Conservation (phyloP, 495 filamentous ascomycete genomes). For the Aspergillus ostianus region DNA sequence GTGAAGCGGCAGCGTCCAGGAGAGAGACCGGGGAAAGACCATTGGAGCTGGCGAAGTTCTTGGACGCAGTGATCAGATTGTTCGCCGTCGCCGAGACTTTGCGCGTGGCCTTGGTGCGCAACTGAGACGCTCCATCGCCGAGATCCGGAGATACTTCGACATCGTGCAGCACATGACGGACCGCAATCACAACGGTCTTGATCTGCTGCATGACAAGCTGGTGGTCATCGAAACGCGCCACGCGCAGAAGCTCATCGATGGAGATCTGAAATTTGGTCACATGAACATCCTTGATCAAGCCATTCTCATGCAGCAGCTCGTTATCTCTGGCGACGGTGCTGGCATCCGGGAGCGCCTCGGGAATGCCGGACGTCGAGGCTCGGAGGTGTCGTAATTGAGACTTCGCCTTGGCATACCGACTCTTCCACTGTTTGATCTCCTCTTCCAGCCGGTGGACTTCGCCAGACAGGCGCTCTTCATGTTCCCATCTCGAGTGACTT, state of each 20-base stretch:
- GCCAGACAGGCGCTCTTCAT: constrained; percentile 70
- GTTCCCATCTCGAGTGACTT: constrained; percentile 73
- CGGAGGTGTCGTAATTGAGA: constrained; percentile 80
- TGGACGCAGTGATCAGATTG: constrained; percentile 89
- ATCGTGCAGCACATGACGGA: constrained; percentile 78
- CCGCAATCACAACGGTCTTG: constrained; percentile 75
- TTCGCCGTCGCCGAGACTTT: constrained; percentile 88
- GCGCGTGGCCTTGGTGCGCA: constrained; percentile 65
- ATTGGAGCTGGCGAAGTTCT: constrained; percentile 76
- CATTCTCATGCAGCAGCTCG: constrained; percentile 67
- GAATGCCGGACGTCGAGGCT: constrained; percentile 71
- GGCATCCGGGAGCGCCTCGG: constrained; percentile 61
- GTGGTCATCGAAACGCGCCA: constrained; percentile 69
- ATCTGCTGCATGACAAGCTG: constrained; percentile 72
- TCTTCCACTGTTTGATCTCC: constrained; percentile 84
- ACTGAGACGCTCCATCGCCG: constrained; percentile 38
- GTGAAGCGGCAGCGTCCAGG: constrained; percentile 91
- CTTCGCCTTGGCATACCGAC: constrained; percentile 82
- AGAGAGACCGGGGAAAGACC: constrained; percentile 94
- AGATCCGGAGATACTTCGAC: constrained; percentile 56
- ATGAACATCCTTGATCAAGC: constrained; percentile 84
- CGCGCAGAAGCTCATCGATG: constrained; percentile 86
- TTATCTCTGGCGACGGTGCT: constrained; percentile 63
- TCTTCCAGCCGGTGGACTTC: constrained; percentile 73
- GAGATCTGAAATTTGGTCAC: constrained; percentile 94